Base-by-base conservation (phyloP, 148 eudicot genomes). In the Polygonum aviculare region DNA sequence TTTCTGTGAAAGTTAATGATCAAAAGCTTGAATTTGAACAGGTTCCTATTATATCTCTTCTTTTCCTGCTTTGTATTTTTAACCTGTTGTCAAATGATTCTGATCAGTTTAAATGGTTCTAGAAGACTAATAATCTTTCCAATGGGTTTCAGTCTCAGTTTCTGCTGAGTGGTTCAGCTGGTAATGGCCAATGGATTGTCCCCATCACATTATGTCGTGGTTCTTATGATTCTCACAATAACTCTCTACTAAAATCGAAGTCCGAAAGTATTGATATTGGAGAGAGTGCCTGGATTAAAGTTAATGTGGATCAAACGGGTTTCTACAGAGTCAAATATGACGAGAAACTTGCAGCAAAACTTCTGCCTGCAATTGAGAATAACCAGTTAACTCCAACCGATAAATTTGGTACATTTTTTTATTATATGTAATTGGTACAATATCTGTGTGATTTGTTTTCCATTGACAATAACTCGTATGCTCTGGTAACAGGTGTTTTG, bases 281-380 rank as follows among this genome's bases (percentile, higher is more conserved):
- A 78, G 91, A 92, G 33, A 75, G 75, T 67, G 71, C 83, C 75
- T 93, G 99, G 99, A 81, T 93, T 77, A 95, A 95, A 83, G 77
- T 95, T 74, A 95, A 95, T 81, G 93, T 95, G 67, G 90, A 91
- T 50, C 97, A 93, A 82, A 78, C 96, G 35, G 99, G 94, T 73
- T 93, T 95, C 77, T 95, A 89, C 72, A 85, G 99, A 80, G 99
- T 95, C 74, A 93, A 93, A 84, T 95, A 95, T 82, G 99, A 91
- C 59, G 94, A 89, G 49, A 86, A 84, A 57, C 89, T 93, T 72
- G 87, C 82, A 9, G 82, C 86, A 70, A 88, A 87, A 79, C 96
- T 95, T 72, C 78, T 93, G 80, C 74, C 78, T 85, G 97, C 99
- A 50, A 88, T 93, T 71, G 97, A 95, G 94, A 84, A 78, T 74